phyloP scores from a whole-genome alignment of 2,329 filamentous ascomycete genomes.

The Ceratocystis huliohia region DNA sequence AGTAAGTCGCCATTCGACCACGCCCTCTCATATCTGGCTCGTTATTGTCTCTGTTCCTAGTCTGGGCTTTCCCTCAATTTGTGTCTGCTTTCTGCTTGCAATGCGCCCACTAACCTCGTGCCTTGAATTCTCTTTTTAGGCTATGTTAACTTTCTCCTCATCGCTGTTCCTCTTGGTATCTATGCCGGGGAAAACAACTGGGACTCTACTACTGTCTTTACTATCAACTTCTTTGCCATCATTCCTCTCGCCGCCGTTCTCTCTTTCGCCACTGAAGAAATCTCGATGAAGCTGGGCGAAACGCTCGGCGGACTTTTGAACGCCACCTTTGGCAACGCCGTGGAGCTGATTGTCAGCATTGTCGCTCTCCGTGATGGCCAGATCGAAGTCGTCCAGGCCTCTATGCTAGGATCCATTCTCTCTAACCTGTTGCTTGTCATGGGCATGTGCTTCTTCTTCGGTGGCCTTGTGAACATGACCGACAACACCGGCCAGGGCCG shows the following conservation, averaged over 20 bases:
- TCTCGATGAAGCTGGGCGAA: slow-evolving; percentile 58
- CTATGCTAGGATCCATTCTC: slow-evolving; percentile 90
- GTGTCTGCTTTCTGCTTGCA: not conserved
- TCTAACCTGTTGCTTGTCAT: slow-evolving; percentile 86
- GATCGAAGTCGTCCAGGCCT: slow-evolving; percentile 93
- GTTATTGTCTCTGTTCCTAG: not conserved
- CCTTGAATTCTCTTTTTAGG: slow-evolving; percentile 28
- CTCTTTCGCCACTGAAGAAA: slow-evolving; percentile 67
- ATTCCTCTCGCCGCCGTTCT: slow-evolving; percentile 62
- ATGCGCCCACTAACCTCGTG: slow-evolving; percentile 2
- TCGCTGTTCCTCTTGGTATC: slow-evolving; percentile 63
- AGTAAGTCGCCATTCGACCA: slow-evolving; percentile 33
- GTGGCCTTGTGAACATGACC: slow-evolving; percentile 52
- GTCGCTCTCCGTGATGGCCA: slow-evolving; percentile 74
- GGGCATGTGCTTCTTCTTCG: slow-evolving; percentile 67
- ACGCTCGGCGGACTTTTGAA: slow-evolving; percentile 62
- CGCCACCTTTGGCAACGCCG: slow-evolving; percentile 67
- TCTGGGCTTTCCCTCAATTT: not conserved
- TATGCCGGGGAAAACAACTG: slow-evolving; percentile 49
- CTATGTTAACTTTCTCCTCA: slow-evolving; percentile 56
- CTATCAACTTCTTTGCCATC: slow-evolving; percentile 70
- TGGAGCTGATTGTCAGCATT: slow-evolving; percentile 78
- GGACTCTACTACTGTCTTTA: slow-evolving; percentile 56
- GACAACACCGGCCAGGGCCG: slow-evolving; percentile 42
- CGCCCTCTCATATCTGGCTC: not conserved